These are phyloP conservation scores for Cudoniella acicularis DNA, from an alignment of 495 filamentous ascomycete species.

Conservation along the genomic window DNA sequence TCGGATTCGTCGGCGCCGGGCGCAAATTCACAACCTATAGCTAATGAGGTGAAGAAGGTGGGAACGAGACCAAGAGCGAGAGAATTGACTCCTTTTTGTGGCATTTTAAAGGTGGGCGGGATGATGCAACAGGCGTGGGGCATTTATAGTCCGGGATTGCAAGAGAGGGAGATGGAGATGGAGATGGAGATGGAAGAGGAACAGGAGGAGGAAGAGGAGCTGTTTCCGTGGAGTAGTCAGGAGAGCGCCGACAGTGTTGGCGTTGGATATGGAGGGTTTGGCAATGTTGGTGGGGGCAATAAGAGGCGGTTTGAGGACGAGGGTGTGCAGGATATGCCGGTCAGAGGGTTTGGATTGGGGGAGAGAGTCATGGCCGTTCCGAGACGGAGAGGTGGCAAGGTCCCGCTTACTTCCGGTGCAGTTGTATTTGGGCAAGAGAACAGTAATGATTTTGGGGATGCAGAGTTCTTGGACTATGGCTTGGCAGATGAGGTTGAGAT, in stretches of 20 bases:
- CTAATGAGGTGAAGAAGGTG: slow-evolving; percentile 10
- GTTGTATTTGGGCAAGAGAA: slow-evolving; percentile 11
- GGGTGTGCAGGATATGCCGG: not conserved
- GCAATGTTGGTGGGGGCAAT: slow-evolving; percentile 1
- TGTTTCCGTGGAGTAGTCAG: slow-evolving; percentile 17
- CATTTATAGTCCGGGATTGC: slow-evolving; percentile 6
- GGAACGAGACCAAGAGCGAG: slow-evolving; percentile 31
- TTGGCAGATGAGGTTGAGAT: slow-evolving; percentile 22
- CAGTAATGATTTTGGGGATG: slow-evolving; percentile 47
- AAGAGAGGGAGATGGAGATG: not conserved
- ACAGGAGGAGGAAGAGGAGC: slow-evolving; percentile 18
- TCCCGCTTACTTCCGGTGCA: not conserved
- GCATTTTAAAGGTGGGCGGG: slow-evolving; percentile 62
- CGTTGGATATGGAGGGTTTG: not conserved
- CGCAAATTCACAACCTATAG: not conserved
- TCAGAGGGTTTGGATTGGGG: not conserved
- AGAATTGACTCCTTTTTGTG: slow-evolving; percentile 75
- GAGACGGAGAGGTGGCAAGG: slow-evolving; percentile 31
- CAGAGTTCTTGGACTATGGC: slow-evolving; percentile 43
- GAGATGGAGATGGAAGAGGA: slow-evolving; percentile 7
- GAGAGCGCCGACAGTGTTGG: slow-evolving; percentile 5
- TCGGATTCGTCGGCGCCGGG: slow-evolving; percentile 24
- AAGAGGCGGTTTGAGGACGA: slow-evolving; percentile 24
- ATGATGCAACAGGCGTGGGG: slow-evolving; percentile 22
- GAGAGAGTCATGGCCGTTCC: slow-evolving; percentile 18